These are phyloP conservation scores for Eutrema heterophyllum DNA, from an alignment of 345 rosid genomes.

Conservation along the genomic window DNA sequence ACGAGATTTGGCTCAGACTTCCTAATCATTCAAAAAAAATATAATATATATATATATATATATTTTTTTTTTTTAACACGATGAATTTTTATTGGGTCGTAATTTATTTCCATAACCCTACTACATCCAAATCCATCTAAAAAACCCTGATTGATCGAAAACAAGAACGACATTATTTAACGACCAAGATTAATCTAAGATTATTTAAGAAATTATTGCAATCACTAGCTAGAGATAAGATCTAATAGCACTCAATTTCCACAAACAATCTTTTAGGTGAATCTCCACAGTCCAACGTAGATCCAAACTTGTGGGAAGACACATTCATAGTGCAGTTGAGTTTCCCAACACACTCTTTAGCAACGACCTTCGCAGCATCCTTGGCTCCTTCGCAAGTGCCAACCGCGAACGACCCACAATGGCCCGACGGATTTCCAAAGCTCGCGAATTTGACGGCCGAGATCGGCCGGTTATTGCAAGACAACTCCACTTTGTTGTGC, in stretches of 20 bases:
- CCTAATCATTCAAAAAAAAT: too few relatives aligned
- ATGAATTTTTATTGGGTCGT: neutral
- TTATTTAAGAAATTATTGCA: constrained; percentile 15
- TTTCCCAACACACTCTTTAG: constrained; percentile 29
- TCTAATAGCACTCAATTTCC: constrained; percentile 27
- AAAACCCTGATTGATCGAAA: neutral
- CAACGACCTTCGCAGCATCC: constrained; percentile 22
- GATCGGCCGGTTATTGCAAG: constrained; percentile 41
- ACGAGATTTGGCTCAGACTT: too few relatives aligned
- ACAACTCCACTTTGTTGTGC: constrained; percentile 34
- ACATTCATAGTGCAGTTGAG: constrained; percentile 26
- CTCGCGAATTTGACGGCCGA: constrained; percentile 46
- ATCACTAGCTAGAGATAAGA: constrained; percentile 11
- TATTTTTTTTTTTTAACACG: too few relatives aligned
- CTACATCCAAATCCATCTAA: neutral
- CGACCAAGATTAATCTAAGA: constrained; percentile 3
- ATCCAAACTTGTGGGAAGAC: constrained; percentile 29
- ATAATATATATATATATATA: too few relatives aligned
- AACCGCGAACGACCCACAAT: constrained; percentile 36
- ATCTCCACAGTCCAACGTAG: constrained; percentile 25
- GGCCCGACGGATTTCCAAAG: constrained; percentile 46
- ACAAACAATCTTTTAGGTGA: constrained; percentile 17
- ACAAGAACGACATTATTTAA: constrained; percentile 2
- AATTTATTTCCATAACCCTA: constrained; percentile 12
- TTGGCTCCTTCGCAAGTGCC: constrained; percentile 26